Percentiles rank a stretch among this genome's conserved stretches.
Conservation (phyloP, 805 yeast genomes). For the Debaryomyces castellii region DNA sequence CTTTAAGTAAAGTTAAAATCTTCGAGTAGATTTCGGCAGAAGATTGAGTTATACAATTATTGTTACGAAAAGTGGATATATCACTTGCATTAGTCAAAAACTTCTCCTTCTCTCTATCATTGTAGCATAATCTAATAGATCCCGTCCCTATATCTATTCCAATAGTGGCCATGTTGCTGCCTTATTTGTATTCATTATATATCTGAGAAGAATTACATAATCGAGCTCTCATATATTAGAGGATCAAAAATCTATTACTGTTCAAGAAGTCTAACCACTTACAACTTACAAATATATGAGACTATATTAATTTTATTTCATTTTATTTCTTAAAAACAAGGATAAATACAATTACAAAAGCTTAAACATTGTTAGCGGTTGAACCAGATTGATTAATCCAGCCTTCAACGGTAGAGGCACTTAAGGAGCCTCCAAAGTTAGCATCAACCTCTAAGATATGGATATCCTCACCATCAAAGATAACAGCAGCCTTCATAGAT, state of each 20-base stretch:
- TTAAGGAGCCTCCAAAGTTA: constrained; percentile 41
- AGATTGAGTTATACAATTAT: constrained; percentile 37
- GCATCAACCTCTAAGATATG: constrained; percentile 63
- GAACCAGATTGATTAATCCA: constrained; percentile 62
- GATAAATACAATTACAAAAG: not conserved
- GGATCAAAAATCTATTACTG: too few species aligned
- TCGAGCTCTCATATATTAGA: not conserved
- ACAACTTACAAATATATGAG: too few species aligned
- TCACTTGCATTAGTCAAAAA: constrained; percentile 12
- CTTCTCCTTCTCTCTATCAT: constrained; percentile 12
- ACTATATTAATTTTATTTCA: too few species aligned
- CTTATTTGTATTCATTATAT: not conserved
- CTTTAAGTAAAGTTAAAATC: constrained; percentile 21
- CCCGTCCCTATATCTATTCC: constrained; percentile 57
- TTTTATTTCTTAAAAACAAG: not conserved
- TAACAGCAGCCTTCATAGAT: constrained; percentile 85
- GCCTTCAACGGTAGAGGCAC: constrained; percentile 50
- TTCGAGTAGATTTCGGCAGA: constrained; percentile 36
- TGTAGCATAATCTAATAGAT: constrained; percentile 42
- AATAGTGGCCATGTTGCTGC: constrained; percentile 11
- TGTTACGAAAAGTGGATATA: constrained; percentile 16
- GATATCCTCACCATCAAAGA: constrained; percentile 61
- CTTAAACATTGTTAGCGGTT: constrained; percentile 24
- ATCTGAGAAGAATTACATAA: not conserved
- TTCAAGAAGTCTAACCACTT: too few species aligned